These are phyloP conservation scores for Calocybe indica DNA, from an alignment of 768 basidiomycete genomes.

Conservation along the genomic window DNA sequence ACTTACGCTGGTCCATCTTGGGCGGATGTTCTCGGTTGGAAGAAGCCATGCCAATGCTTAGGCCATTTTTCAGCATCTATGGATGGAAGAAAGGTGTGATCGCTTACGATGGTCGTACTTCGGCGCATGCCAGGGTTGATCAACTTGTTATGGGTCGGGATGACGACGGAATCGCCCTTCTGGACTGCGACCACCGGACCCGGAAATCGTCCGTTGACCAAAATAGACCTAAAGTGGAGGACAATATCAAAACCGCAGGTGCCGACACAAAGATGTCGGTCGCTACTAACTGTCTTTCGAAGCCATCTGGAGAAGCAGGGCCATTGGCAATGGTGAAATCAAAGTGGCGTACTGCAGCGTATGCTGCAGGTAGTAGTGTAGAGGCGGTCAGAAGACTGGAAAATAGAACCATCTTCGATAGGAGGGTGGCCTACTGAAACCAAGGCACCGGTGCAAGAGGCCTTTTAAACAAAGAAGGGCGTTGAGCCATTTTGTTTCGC, in stretches of 20 bases:
- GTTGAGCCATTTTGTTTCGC: slow-evolving; percentile 11
- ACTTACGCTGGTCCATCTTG: slow-evolving; percentile 30
- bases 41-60: slow-evolving; percentile 30
- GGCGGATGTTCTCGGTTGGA: slow-evolving; percentile 26
- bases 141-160: slow-evolving; percentile 14
- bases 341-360: slow-evolving; percentile 12
- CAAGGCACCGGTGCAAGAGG: neutral
- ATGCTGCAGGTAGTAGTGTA: slow-evolving; percentile 11
- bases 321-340: slow-evolving; percentile 11
- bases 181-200: slow-evolving; percentile 13
- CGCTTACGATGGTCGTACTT: slow-evolving; percentile 18
- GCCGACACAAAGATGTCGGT: neutral
- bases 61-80: neutral
- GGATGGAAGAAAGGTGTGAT: neutral
- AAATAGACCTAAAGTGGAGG: slow-evolving; percentile 8
- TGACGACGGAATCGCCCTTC: slow-evolving; percentile 18
- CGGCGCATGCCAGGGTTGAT: slow-evolving; percentile 16
- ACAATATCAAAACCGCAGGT: neutral
- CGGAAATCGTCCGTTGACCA: slow-evolving; percentile 17
- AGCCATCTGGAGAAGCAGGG: slow-evolving; percentile 13
- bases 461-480: slow-evolving; percentile 8
- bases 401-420: slow-evolving; percentile 9
- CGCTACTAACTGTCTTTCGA: slow-evolving; percentile 8
- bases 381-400: slow-evolving; percentile 7
- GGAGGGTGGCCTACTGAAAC: slow-evolving; percentile 2